Evolutionary conservation across 2,329 filamentous ascomycete genomes (phyloP).

Genomic region (Scopulariopsis brevicaulis): DNA sequence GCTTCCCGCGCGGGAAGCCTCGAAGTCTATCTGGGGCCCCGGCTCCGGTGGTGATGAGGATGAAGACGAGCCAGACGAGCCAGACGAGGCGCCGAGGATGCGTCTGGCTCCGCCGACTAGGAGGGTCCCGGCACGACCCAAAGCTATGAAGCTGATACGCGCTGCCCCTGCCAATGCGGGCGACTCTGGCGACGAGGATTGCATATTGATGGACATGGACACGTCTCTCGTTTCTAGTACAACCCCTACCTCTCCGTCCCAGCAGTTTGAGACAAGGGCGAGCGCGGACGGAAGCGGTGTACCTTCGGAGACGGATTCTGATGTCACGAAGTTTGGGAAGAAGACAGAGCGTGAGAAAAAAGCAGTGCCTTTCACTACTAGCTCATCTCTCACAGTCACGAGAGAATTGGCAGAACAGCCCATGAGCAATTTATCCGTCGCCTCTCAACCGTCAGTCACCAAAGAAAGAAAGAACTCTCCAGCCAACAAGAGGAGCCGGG

Average conservation of each 20-base stretch:
- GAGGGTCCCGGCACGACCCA: slow-evolving; percentile 4
- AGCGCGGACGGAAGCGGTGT: background rate
- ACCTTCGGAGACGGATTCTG: background rate
- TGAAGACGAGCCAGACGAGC: slow-evolving; percentile 12
- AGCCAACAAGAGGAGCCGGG: background rate
- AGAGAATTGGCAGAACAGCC: background rate
- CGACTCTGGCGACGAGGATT: slow-evolving; percentile 5
- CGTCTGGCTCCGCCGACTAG: background rate
- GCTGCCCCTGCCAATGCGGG: slow-evolving; percentile 1
- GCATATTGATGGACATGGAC: slow-evolving; percentile 1
- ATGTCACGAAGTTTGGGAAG: background rate
- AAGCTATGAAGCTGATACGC: slow-evolving; percentile 5
- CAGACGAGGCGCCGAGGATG: background rate
- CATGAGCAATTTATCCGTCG: background rate
- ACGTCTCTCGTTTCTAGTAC: background rate
- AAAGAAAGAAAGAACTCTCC: background rate
- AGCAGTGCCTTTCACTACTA: background rate
- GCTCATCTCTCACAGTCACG: background rate
- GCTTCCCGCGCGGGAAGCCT: slow-evolving; percentile 16
- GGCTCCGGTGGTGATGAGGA: slow-evolving; percentile 11
- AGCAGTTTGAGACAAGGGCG: background rate
- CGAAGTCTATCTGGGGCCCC: slow-evolving; percentile 22
- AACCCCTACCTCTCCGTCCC: background rate
- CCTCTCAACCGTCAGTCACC: background rate
- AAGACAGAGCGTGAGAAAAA: background rate